A percentile compares a stretch with the other conserved stretches of the same genome.
phyloP scores from a whole-genome alignment of 2,329 filamentous ascomycete species.

The Pseudocercospora eumusae region DNA sequence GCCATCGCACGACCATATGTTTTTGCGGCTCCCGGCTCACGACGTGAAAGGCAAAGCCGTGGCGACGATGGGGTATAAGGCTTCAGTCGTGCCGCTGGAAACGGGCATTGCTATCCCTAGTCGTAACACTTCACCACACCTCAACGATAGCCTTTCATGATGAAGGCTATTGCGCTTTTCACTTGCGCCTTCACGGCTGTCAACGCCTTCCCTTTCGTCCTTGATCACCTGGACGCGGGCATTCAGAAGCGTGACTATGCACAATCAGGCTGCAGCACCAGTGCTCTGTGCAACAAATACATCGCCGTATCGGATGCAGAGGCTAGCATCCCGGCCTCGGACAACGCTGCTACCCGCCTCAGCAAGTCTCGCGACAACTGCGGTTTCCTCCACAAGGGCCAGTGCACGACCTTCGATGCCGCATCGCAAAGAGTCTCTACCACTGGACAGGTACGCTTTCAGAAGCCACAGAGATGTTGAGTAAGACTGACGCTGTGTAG shows the following conservation, averaged over 20 bases:
- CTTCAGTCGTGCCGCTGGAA: not conserved
- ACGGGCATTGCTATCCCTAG: not conserved
- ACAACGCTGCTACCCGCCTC: constrained; percentile 12
- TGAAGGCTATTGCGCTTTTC: not conserved
- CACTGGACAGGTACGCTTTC: constrained; percentile 2
- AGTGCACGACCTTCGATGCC: constrained; percentile 19
- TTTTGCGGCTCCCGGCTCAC: constrained; percentile 1
- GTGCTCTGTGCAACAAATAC: constrained; percentile 10
- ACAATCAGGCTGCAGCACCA: constrained; percentile 8
- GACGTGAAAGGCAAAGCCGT: not conserved
- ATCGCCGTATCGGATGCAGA: constrained; percentile 11
- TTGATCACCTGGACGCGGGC: constrained; percentile 2
- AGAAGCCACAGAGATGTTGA: not conserved
- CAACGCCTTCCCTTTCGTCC: constrained; percentile 13
- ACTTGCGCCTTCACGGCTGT: constrained; percentile 10
- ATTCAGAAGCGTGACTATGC: constrained; percentile 11
- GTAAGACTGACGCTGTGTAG: not conserved
- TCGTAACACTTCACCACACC: not conserved
- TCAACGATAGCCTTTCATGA: not conserved
- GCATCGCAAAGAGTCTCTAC: constrained; percentile 15
- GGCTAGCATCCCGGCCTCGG: constrained; percentile 16
- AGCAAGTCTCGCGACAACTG: constrained; percentile 20
- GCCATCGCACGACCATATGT: not conserved
- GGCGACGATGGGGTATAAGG: not conserved
- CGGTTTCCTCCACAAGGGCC: constrained; percentile 11